Evolutionary conservation across 2,329 filamentous ascomycete species (phyloP).

Genomic region (Acrocalymma vagum): DNA sequence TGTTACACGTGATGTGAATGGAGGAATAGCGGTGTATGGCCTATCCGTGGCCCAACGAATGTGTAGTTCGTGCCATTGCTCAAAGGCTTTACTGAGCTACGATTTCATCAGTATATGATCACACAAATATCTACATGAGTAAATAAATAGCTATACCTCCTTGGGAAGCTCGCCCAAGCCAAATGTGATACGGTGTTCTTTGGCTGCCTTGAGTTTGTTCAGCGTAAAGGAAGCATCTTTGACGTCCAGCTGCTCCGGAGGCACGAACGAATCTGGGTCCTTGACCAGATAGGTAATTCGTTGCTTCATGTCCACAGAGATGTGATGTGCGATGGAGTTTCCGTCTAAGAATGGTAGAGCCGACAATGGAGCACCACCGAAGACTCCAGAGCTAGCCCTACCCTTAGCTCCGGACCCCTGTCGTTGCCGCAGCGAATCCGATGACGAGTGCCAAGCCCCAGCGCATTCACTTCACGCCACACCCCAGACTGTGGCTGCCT

Average conservation of each 20-base stretch:
- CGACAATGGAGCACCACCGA: no score
- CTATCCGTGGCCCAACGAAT: slow-evolving; percentile 76
- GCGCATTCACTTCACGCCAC: no score
- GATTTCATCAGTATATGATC: slow-evolving; percentile 3
- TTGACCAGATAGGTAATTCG: slow-evolving; percentile 79
- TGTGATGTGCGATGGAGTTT: no score
- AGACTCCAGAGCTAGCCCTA: no score
- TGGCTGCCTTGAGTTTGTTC: slow-evolving; percentile 69
- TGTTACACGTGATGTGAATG: slow-evolving; percentile 77
- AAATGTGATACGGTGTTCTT: slow-evolving; percentile 82
- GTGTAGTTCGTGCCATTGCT: slow-evolving; percentile 75
- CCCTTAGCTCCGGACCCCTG: no score
- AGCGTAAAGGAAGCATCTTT: slow-evolving; percentile 63
- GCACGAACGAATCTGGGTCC: slow-evolving; percentile 70
- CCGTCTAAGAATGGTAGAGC: no score
- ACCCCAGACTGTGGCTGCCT: no score
- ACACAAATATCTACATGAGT: not conserved
- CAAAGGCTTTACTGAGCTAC: slow-evolving; percentile 69
- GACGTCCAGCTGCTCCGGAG: slow-evolving; percentile 69
- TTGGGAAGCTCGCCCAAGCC: slow-evolving; percentile 75
- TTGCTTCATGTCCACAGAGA: slow-evolving; percentile 76
- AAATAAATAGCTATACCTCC: slow-evolving; percentile 58
- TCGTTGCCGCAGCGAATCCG: no score
- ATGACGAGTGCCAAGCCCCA: no score
- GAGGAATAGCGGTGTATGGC: slow-evolving; percentile 68